phyloP scores from a whole-genome alignment of 2,329 filamentous ascomycete species.

The Aspergillus neoniger region DNA sequence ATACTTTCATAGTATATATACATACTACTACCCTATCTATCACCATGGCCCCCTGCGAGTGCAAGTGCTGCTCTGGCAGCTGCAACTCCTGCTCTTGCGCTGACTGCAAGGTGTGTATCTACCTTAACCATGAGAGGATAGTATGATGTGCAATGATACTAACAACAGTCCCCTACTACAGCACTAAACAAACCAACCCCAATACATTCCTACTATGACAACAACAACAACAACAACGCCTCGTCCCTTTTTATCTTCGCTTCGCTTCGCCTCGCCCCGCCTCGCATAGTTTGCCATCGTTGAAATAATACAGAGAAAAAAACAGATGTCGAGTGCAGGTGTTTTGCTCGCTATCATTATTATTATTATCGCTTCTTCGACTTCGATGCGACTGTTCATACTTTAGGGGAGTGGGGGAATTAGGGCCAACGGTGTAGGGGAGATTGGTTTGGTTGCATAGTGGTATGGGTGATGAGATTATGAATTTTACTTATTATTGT shows the following conservation, averaged over 20 bases:
- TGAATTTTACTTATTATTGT: not conserved
- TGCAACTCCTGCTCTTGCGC: slow-evolving; percentile 8
- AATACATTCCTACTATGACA: no score
- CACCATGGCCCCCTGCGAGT: slow-evolving; percentile 8
- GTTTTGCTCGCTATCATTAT: no score
- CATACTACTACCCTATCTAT: not conserved
- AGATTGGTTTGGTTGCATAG: not conserved
- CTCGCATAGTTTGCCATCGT: no score
- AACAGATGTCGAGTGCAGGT: no score
- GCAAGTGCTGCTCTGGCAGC: slow-evolving; percentile 8
- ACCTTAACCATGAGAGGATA: not conserved
- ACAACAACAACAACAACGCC: not conserved
- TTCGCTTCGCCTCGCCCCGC: not conserved
- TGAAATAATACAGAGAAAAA: no score
- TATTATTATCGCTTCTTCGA: no score
- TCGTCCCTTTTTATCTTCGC: not conserved
- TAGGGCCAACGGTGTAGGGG: not conserved
- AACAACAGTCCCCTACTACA: not conserved
- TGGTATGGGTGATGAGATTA: not conserved
- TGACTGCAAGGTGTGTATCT: slow-evolving; percentile 1
- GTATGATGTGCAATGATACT: no score
- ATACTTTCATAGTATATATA: not conserved
- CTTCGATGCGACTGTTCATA: no score
- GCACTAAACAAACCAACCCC: not conserved
- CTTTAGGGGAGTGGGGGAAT: not conserved